Base-by-base conservation (phyloP, 345 rosid species). In the Erodium maritimum region DNA sequence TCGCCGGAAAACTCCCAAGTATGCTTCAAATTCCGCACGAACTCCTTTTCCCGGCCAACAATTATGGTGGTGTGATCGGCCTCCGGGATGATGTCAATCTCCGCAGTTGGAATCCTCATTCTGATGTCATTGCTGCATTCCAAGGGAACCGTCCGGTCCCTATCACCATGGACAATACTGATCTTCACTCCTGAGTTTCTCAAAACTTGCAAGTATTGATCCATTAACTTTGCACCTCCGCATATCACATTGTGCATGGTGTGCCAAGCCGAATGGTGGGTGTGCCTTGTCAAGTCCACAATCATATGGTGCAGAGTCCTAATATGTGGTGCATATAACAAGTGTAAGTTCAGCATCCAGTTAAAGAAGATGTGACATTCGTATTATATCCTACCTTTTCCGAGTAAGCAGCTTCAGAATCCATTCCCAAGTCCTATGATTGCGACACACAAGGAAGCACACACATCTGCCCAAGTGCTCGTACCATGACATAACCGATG, bases 201-300 rank as follows among this genome's bases (percentile, higher is more conserved):
- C 73, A 80, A 64, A 14, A 56, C 71, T 63, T 77, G 72, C 55
- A 87, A 65, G 56, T 72, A 77, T 3, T 72, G 78, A 55, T 82
- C 90, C 58, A 70, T 56, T 17, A 64, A 77, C 69, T 78, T 90
- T 0, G 80, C 82, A 61, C 90, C 95, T 23, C 93, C 88, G 51
- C 87, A 90, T 61, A 87, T 64, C 59, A 85, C 88, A 67, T 87
- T 90, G 57, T 87, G 93, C 93, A 85, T 77, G 23, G 79, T 75
- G 24, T 83, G 88, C 90, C 88, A 90, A 19, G 83, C 90, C 0
- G 97, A 87, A 62, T 69, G 85, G 70, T 90, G 97, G 9, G 95
- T 85, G 70, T 87, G 94, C 78, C 74, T 81, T 0, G 86, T 73
- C 55, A 87, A 21, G 67, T 81, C 86, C 17, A 25, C 50, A 5